Conservation (phyloP, 257 asterid genomes). For the Coffea eugenioides region DNA sequence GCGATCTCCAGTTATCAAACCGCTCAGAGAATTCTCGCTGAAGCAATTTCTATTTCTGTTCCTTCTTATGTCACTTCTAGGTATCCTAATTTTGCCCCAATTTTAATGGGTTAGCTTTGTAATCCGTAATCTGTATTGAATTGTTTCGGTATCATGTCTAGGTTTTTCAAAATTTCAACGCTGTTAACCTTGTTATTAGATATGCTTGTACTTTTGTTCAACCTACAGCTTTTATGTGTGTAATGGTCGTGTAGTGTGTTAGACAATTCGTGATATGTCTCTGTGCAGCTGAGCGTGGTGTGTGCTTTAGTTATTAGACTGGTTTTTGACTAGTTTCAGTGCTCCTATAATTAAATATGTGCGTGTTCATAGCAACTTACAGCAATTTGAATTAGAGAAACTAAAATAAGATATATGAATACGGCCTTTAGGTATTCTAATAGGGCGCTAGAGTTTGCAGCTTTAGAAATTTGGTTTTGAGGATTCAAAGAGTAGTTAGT, state of each 20-base stretch:
- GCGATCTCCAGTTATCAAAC: conserved; percentile 64
- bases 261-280: not conserved
- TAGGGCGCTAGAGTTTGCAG: not conserved
- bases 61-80: conserved; percentile 88
- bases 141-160: no score
- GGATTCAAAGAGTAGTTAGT: no score
- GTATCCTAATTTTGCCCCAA: conserved; percentile 27
- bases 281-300: not conserved
- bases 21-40: conserved; percentile 67
- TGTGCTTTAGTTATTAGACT: not conserved
- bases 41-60: conserved; percentile 79
- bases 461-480: not conserved
- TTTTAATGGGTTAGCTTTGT: not conserved
- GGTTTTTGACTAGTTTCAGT: no score
- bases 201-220: no score
- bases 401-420: not conserved
- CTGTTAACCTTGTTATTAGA: no score
- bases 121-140: no score
- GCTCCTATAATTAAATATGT: no score
- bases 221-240: no score
- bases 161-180: no score
- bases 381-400: no score
- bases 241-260: not conserved
- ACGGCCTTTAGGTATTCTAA: not conserved
- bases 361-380: no score